Evolutionary conservation across 352 stramenopile genomes (phyloP).

Genomic region (Aphanomyces stellatus): DNA sequence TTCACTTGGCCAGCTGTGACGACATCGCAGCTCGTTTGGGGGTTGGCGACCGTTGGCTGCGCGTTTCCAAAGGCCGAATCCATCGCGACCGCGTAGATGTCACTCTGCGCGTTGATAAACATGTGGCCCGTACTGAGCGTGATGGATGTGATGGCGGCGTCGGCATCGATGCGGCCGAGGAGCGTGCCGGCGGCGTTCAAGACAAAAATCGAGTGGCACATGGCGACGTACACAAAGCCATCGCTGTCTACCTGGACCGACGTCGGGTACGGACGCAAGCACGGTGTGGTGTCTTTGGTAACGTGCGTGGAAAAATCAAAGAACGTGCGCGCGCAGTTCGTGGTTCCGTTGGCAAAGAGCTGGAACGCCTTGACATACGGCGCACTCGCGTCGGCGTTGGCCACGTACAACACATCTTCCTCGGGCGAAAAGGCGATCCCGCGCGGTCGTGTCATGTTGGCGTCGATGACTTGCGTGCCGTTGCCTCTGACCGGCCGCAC

Average conservation of each 20-base stretch:
- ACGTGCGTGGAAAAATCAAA: conserved; percentile 66
- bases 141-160: conserved; percentile 40
- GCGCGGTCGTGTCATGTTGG: conserved; percentile 68
- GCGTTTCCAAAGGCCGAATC: too few relatives aligned
- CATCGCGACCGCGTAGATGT: too few relatives aligned
- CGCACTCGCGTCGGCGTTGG: conserved; percentile 64
- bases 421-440: conserved; percentile 72
- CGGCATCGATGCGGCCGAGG: conserved; percentile 48
- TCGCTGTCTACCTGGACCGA: conserved; percentile 65
- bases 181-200: conserved; percentile 41
- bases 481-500: conserved; percentile 43
- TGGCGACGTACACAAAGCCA: conserved; percentile 66
- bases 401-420: conserved; percentile 68
- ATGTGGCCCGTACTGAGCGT: too few relatives aligned
- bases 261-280: conserved; percentile 30
- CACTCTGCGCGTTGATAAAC: too few relatives aligned
- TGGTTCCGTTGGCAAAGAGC: conserved; percentile 42
- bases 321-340: conserved; percentile 42
- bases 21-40: too few relatives aligned
- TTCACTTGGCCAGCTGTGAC: too few relatives aligned
- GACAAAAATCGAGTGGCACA: conserved; percentile 66
- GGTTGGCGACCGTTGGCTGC: too few relatives aligned
- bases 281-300: background rate
- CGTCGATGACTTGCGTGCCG: conserved; percentile 41
- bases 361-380: conserved; percentile 69